These are phyloP conservation scores for Dacryopinax primogenitus DNA, from an alignment of 768 basidiomycete genomes.

Conservation along the genomic window DNA sequence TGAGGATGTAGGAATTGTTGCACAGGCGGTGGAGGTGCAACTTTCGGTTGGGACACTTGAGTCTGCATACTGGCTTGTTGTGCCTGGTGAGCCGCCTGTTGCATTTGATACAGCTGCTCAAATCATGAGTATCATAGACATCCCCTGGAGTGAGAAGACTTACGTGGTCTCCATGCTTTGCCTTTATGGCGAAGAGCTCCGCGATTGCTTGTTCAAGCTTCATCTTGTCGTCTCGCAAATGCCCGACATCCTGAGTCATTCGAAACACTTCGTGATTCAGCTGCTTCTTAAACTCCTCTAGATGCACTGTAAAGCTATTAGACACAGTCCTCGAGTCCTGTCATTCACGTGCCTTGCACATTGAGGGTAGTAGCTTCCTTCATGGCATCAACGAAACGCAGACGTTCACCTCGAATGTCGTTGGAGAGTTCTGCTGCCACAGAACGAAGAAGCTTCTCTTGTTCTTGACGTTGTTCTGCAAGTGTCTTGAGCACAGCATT, in stretches of 20 bases:
- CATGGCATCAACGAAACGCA: conserved; percentile 90
- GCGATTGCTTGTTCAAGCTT: conserved; percentile 25
- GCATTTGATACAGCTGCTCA: neutral
- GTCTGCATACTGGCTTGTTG: neutral
- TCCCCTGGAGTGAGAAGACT: neutral
- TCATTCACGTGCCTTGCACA: conserved; percentile 47
- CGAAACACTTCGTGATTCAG: conserved; percentile 58
- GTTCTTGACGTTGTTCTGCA: conserved; percentile 56
- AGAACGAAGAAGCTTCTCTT: conserved; percentile 50
- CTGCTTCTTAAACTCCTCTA: conserved; percentile 78
- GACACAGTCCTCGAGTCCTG: conserved; percentile 12
- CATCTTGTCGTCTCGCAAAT: conserved; percentile 25
- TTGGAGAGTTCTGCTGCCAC: conserved; percentile 53
- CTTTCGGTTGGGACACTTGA: neutral
- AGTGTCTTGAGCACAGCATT: conserved; percentile 34
- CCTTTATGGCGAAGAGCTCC: conserved; percentile 26
- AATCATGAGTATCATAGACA: neutral
- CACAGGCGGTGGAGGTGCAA: neutral
- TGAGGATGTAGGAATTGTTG: neutral
- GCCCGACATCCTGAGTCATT: conserved; percentile 56
- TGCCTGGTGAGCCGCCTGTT: neutral
- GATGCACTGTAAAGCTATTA: conserved; percentile 42
- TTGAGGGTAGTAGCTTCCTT: conserved; percentile 83
- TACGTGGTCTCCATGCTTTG: conserved; percentile 20
- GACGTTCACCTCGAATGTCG: conserved; percentile 73